A percentile compares a stretch with the other conserved stretches of the same genome.
These are phyloP conservation scores for Diaporthe sp. DNA, from an alignment of 2,329 filamentous ascomycete species.

Conservation along the genomic window DNA sequence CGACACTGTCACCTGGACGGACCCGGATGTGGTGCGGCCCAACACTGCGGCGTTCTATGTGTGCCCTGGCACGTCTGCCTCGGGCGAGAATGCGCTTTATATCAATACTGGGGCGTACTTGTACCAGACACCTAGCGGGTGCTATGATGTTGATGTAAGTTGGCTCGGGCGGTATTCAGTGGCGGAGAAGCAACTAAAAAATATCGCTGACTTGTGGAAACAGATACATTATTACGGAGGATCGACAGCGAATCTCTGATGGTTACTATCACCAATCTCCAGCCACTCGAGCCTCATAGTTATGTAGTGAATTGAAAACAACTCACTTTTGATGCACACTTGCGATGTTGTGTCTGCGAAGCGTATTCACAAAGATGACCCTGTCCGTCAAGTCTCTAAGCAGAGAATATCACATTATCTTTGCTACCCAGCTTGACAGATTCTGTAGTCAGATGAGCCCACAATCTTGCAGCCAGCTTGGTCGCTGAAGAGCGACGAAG, in stretches of 20 bases:
- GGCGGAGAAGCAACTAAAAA: constrained; percentile 20
- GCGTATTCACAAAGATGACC: too few relatives aligned
- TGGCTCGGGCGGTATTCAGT: background rate
- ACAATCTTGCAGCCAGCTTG: background rate
- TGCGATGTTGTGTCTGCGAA: background rate
- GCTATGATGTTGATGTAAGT: constrained; percentile 42
- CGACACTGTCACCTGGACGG: constrained; percentile 63
- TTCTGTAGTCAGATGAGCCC: background rate
- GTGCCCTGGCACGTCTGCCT: constrained; percentile 44
- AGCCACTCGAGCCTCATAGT: background rate
- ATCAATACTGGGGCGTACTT: constrained; percentile 66
- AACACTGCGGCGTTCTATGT: constrained; percentile 67
- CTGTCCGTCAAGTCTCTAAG: too few relatives aligned
- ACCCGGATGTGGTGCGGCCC: constrained; percentile 54
- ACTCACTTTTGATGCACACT: background rate
- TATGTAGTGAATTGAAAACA: too few relatives aligned
- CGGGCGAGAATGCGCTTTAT: constrained; percentile 54
- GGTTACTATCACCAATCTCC: background rate
- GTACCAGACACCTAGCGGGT: constrained; percentile 64
- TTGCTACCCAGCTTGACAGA: too few relatives aligned
- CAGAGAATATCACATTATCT: background rate
- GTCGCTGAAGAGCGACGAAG: background rate
- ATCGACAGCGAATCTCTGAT: constrained; percentile 30
- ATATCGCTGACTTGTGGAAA: background rate
- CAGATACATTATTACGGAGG: constrained; percentile 36